Percentiles rank a stretch among this genome's conserved stretches.
These are phyloP conservation scores for Basidiobolus meristosporus DNA, from an alignment of 371 early-diverging fungal genomes.

Conservation along the genomic window DNA sequence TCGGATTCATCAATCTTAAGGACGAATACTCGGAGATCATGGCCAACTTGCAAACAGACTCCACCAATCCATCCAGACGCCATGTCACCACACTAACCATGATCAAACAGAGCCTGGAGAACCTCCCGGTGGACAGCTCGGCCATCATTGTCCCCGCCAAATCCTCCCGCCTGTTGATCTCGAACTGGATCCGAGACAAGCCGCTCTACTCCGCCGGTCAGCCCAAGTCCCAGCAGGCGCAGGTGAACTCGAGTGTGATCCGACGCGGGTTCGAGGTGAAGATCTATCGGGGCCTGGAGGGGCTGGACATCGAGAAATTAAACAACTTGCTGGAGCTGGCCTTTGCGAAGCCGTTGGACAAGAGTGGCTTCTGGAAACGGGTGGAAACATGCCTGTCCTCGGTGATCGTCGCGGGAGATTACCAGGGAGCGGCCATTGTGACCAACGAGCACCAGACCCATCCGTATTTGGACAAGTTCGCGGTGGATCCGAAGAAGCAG, in stretches of 20 bases:
- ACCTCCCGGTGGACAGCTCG: slow-evolving; percentile 25
- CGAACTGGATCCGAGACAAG: slow-evolving; percentile 39
- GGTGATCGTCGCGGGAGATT: slow-evolving; percentile 77
- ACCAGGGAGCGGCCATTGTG: slow-evolving; percentile 56
- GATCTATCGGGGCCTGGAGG: slow-evolving; percentile 18
- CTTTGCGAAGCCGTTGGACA: slow-evolving; percentile 46
- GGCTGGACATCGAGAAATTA: slow-evolving; percentile 29
- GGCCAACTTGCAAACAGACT: slow-evolving; percentile 3
- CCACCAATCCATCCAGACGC: no score
- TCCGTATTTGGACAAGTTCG: slow-evolving; percentile 81
- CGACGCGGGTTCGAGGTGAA: slow-evolving; percentile 53
- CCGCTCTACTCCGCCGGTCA: slow-evolving; percentile 18
- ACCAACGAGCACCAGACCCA: slow-evolving; percentile 12
- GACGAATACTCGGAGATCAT: slow-evolving; percentile 24
- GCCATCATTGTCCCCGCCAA: slow-evolving; percentile 28
- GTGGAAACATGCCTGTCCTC: slow-evolving; percentile 24
- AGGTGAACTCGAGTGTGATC: slow-evolving; percentile 41
- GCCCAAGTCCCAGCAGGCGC: slow-evolving; percentile 8
- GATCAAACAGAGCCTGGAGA: slow-evolving; percentile 21
- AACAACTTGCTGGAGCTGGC: slow-evolving; percentile 48
- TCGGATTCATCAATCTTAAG: slow-evolving; percentile 42
- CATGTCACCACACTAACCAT: no score
- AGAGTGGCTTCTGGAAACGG: slow-evolving; percentile 33
- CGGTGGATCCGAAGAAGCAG: slow-evolving; percentile 67
- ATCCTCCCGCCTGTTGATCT: slow-evolving; percentile 15